Percentiles rank a stretch among this genome's conserved stretches.
Evolutionary conservation across 371 early-diverging fungal genomes (phyloP).

Genomic region (Zopfochytrium polystomum): DNA sequence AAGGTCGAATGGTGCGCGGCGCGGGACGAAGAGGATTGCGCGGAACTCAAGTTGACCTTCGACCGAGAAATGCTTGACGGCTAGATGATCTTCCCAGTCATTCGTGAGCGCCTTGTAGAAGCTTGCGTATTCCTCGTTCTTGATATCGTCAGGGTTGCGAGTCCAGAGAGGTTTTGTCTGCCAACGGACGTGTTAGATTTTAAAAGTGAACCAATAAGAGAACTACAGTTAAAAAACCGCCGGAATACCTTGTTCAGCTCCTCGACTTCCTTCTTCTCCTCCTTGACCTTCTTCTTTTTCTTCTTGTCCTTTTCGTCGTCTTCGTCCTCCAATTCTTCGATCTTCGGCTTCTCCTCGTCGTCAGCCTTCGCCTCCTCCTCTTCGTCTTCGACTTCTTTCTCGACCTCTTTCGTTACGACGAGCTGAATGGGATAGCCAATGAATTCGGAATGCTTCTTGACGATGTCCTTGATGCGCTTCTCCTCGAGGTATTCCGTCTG

Average conservation of each 20-base stretch:
- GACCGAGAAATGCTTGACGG: conserved; percentile 89
- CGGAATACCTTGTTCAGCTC: conserved; percentile 91
- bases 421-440: conserved; percentile 91
- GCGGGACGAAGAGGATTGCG: conserved; percentile 86
- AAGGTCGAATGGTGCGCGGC: conserved; percentile 86
- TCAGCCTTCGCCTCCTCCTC: conserved; percentile 54
- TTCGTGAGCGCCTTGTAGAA: conserved; percentile 94
- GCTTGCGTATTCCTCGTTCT: conserved; percentile 81
- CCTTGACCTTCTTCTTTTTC: conserved; percentile 75
- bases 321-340: conserved; percentile 65
- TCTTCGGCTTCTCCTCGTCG: conserved; percentile 60
- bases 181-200: too few species aligned
- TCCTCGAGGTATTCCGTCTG: conserved; percentile 87
- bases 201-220: too few species aligned
- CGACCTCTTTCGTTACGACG: conserved; percentile 80
- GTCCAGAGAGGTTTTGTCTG: conserved; percentile 95
- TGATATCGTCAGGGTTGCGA: conserved; percentile 86
- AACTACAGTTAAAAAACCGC: too few species aligned
- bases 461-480: conserved; percentile 83
- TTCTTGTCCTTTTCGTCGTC: conserved; percentile 64
- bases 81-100: conserved; percentile 93
- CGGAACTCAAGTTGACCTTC: conserved; percentile 94
- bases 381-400: too few species aligned
- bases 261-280: conserved; percentile 71
- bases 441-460: conserved; percentile 94